Percentiles rank a stretch among this genome's conserved stretches.
Evolutionary conservation across 2,329 filamentous ascomycete genomes (phyloP).

Genomic region (Cordyceps tenuipes): DNA sequence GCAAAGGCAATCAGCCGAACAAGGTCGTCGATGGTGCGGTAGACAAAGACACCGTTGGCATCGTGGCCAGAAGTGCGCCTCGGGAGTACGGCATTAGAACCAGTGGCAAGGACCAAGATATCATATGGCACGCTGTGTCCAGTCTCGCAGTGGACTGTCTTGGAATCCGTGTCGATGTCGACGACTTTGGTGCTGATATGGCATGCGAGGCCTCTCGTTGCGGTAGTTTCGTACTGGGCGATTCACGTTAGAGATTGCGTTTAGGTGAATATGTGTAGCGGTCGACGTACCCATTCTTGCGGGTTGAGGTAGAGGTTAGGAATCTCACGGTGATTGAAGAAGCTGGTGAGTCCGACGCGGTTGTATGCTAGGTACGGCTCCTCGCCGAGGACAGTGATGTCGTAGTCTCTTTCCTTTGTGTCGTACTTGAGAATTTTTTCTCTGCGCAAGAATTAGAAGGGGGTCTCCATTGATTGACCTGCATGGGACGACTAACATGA

Average conservation of each 20-base stretch:
- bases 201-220: conserved; percentile 61
- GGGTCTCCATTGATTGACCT: conserved; percentile 13
- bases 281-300: conserved; percentile 58
- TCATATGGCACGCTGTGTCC: conserved; percentile 55
- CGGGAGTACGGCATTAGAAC: conserved; percentile 67
- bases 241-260: background rate
- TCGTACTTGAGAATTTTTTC: conserved; percentile 87
- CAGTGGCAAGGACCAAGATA: conserved; percentile 69
- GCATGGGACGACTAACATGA: conserved; percentile 54
- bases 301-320: conserved; percentile 87
- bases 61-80: conserved; percentile 65
- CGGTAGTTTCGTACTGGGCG: conserved; percentile 56
- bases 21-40: conserved; percentile 37
- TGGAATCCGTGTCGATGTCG: conserved; percentile 40
- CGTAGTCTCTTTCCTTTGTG: conserved; percentile 63
- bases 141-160: conserved; percentile 9
- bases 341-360: conserved; percentile 78
- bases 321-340: conserved; percentile 77
- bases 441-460: conserved; percentile 33
- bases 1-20: conserved; percentile 61
- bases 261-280: no score
- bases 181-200: conserved; percentile 67
- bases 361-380: conserved; percentile 87
- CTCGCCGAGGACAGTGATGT: conserved; percentile 79
- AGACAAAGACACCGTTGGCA: conserved; percentile 80